Percentiles rank a stretch among this genome's conserved stretches.
Evolutionary conservation across 2,329 filamentous ascomycete species (phyloP).

Genomic region (Pleomassaria siparia): DNA sequence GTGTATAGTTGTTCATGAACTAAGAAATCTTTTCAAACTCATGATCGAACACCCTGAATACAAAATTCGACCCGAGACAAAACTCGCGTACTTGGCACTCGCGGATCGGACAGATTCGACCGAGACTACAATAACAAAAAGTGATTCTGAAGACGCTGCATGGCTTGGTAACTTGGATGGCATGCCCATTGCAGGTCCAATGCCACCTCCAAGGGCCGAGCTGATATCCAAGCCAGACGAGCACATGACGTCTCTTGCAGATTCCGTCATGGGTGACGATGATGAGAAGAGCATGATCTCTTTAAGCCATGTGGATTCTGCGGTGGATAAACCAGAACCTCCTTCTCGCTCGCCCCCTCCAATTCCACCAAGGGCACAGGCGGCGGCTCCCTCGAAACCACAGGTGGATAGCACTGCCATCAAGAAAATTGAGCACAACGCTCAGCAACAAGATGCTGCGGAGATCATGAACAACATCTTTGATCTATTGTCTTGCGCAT

Average conservation of each 20-base stretch:
- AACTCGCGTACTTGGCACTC: conserved; percentile 78
- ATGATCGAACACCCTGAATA: conserved; percentile 65
- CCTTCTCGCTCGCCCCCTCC: conserved; percentile 59
- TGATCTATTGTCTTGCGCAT: conserved; percentile 86
- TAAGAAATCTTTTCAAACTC: conserved; percentile 69
- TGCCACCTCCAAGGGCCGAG: conserved; percentile 38
- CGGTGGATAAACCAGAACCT: conserved; percentile 28
- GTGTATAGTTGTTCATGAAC: conserved; percentile 68
- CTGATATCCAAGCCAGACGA: conserved; percentile 20
- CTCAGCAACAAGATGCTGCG: conserved; percentile 86
- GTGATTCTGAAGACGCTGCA: neutral
- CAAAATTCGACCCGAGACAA: conserved; percentile 70
- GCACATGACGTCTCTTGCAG: conserved; percentile 15
- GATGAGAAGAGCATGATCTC: conserved; percentile 22
- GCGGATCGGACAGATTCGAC: conserved; percentile 48
- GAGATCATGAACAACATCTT: conserved; percentile 94
- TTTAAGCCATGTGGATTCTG: conserved; percentile 14
- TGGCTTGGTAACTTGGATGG: conserved; percentile 48
- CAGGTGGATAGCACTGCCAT: conserved; percentile 25
- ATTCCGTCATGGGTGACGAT: conserved; percentile 29
- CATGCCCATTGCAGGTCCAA: conserved; percentile 48
- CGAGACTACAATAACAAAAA: neutral
- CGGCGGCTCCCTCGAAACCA: too few relatives aligned
- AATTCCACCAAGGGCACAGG: conserved; percentile 56
- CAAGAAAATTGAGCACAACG: conserved; percentile 58